phyloP scores from a whole-genome alignment of 108 stramenopile species.

The Cyclostephanos tholiformis region DNA sequence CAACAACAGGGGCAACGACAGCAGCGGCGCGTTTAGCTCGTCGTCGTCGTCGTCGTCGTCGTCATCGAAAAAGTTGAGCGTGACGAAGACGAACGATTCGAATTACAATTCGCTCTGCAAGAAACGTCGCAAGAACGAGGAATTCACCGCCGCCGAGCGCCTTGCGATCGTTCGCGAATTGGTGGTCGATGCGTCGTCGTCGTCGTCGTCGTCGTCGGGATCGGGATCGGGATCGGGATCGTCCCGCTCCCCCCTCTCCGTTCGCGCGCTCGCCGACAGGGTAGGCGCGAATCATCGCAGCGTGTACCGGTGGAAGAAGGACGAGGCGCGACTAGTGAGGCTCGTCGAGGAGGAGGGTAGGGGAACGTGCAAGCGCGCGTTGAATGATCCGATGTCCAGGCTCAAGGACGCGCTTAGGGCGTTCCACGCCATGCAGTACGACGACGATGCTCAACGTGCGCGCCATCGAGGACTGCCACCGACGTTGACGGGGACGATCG shows the following conservation, averaged over 20 bases:
- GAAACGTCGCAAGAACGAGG: conserved; percentile 16
- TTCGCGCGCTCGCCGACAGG: conserved; percentile 12
- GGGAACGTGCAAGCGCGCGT: conserved; percentile 13
- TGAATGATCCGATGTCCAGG: conserved; percentile 13
- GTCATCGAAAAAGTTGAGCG: background rate
- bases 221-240: background rate
- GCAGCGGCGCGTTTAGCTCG: background rate
- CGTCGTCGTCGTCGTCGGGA: background rate
- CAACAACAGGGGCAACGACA: no score
- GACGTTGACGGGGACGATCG: conserved; percentile 23
- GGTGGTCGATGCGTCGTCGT: background rate
- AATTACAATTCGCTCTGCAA: background rate
- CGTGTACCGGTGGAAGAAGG: conserved; percentile 44
- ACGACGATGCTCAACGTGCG: background rate
- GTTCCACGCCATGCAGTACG: conserved; percentile 7
- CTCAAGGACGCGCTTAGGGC: conserved; percentile 25
- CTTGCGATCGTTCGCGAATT: conserved; percentile 17
- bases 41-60: background rate
- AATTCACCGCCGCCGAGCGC: conserved; percentile 24
- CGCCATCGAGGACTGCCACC: background rate
- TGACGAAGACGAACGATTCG: background rate
- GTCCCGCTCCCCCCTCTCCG: background rate
- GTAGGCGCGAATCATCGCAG: conserved; percentile 15
- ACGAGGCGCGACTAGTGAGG: conserved; percentile 19
- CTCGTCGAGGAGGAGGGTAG: conserved; percentile 32